These are phyloP conservation scores for Solanum gracilifrons DNA, from an alignment of 257 asterid species.

Conservation along the genomic window DNA sequence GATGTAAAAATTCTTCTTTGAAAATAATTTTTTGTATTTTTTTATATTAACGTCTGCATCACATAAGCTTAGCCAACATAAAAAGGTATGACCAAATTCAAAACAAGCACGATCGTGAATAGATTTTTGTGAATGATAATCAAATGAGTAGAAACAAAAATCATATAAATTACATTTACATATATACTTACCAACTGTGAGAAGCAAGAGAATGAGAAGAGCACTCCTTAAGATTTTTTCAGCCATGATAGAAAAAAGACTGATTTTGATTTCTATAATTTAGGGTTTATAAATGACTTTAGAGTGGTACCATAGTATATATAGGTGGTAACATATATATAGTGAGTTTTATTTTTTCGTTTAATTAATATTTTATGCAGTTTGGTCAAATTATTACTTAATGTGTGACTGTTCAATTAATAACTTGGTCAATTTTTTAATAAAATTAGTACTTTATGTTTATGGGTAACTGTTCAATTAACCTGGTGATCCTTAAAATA, in stretches of 20 bases:
- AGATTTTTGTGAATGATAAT: not conserved
- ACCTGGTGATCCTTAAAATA: not conserved
- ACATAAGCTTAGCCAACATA: accelerated
- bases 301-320: not conserved
- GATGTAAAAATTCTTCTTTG: not conserved
- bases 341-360: not conserved
- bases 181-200: not conserved
- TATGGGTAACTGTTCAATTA: not conserved
- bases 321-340: not conserved
- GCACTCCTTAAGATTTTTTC: not conserved
- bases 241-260: not conserved
- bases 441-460: not conserved
- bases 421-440: no score
- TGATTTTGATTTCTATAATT: not conserved
- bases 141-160: not conserved
- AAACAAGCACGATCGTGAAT: not conserved
- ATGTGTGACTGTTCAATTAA: no score
- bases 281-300: not conserved
- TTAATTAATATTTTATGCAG: not conserved
- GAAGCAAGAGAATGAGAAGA: not conserved
- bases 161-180: not conserved
- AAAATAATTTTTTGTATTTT: not conserved
- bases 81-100: no score
- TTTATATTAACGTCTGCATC: accelerated
- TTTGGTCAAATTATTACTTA: not conserved